Percentiles rank a stretch among this genome's conserved stretches.
Conservation (phyloP, 2,329 filamentous ascomycete genomes). For the Fusarium sp. region DNA sequence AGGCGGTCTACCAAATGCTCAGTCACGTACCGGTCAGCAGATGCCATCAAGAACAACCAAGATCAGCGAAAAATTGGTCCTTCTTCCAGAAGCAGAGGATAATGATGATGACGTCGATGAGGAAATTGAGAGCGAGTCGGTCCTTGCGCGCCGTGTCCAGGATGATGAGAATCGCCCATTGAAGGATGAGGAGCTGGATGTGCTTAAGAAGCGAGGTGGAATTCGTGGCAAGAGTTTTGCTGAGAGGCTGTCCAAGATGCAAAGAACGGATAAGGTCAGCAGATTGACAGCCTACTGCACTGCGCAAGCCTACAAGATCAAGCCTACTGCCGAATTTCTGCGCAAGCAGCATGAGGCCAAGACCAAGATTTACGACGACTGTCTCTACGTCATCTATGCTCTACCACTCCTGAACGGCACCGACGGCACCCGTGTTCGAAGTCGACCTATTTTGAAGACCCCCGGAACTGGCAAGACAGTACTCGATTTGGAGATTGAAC, state of each 20-base stretch:
- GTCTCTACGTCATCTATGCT: constrained; percentile 95
- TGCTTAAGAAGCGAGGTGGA: constrained; percentile 71
- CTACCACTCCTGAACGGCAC: constrained; percentile 85
- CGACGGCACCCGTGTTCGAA: constrained; percentile 88
- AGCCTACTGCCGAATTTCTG: constrained; percentile 87
- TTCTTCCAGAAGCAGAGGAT: constrained; percentile 83
- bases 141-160: constrained; percentile 55
- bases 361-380: constrained; percentile 98
- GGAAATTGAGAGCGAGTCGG: constrained; percentile 62
- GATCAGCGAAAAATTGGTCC: constrained; percentile 95
- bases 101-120: constrained; percentile 69
- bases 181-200: constrained; percentile 74
- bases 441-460: constrained; percentile 90
- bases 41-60: constrained; percentile 91
- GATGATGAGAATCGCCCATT: constrained; percentile 74
- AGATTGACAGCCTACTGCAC: constrained; percentile 96
- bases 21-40: constrained; percentile 63
- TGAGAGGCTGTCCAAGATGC: constrained; percentile 88
- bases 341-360: constrained; percentile 88
- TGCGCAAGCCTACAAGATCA: constrained; percentile 91
- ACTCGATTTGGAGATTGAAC: constrained; percentile 93
- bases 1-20: constrained; percentile 56
- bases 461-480: constrained; percentile 90
- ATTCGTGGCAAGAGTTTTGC: constrained; percentile 88
- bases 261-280: constrained; percentile 87